Evolutionary conservation across 805 yeast species (phyloP).

Genomic region (Ogataea allantospora): DNA sequence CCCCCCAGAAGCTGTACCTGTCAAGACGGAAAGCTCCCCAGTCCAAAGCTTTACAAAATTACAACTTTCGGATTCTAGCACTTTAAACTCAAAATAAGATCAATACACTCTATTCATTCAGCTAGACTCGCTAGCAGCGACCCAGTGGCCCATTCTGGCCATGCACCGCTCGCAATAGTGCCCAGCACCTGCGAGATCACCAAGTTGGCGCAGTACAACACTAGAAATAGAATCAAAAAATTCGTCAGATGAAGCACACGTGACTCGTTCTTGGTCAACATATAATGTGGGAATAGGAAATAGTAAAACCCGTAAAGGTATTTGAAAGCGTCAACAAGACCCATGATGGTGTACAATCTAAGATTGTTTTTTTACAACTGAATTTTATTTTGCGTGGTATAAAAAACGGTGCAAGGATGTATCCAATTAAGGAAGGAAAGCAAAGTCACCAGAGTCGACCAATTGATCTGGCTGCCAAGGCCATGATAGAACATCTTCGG

Average conservation of each 20-base stretch:
- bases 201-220: conserved; percentile 17
- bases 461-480: conserved; percentile 11
- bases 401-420: conserved; percentile 7
- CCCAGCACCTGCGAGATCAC: conserved; percentile 14
- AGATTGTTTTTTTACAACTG: too few relatives aligned
- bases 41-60: not conserved
- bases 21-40: not conserved
- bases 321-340: conserved; percentile 16
- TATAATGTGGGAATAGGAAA: conserved; percentile 46
- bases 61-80: not conserved
- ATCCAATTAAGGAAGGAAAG: conserved; percentile 7
- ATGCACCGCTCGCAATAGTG: conserved; percentile 4
- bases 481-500: conserved; percentile 9
- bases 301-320: conserved; percentile 34
- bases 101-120: not conserved
- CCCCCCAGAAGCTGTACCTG: not conserved
- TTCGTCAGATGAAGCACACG: conserved; percentile 23
- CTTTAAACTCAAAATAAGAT: not conserved
- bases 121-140: conserved; percentile 8
- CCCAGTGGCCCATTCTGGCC: not conserved
- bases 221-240: conserved; percentile 10
- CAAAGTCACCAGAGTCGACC: conserved; percentile 9
- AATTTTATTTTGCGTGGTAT: too few relatives aligned
- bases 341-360: conserved; percentile 1
- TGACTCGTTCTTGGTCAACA: conserved; percentile 48